Evolutionary conservation across 495 filamentous ascomycete genomes (phyloP), one percentile per base, ranked within the genome.

Genomic region (Articulospora tetracladia): DNA sequence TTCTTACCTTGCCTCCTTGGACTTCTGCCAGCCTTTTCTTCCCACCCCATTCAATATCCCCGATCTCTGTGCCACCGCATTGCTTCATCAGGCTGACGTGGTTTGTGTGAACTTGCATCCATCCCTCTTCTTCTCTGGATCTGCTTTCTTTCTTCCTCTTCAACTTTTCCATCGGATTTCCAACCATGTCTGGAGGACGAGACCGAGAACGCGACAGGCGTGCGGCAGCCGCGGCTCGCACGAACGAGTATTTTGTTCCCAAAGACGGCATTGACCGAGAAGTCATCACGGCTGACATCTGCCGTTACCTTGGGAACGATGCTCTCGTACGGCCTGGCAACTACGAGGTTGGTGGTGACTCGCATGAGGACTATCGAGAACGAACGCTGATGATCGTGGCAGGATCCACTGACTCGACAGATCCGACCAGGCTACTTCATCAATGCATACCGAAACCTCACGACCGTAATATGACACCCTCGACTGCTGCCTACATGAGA

Each of bases 211-310:
- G 73, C 56, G 76, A 66, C 61, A 79, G 79, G 71, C 74, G 76
- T 66, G 72, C 74, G 71, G 59, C 74, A 74, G 47, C 66, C 22
- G 27, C 44, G 34, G 51, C 71, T 63, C 85, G 86, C 69, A 85
- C 86, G 70, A 90, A 91, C 73, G 86, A 90, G 77, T 93, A 91
- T 72, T 96, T 95, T 72, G 85, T 93, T 56, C 87, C 88, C 24
- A 90, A 89, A 64, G 89, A 94, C 65, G 91, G 92, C 68, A 97
- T 97, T 73, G 88, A 90, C 73, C 84, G 92, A 61, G 90, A 97
- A 73, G 92, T 97, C 68, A 94, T 97, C 74, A 90, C 91, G 69
- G 89, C 92, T 70, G 92, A 97, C 76, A 93, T 97, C 61, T 95
- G 92, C 79, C 88, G 91, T 72, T 96, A 94, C 70, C 84, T 97